Conservation (phyloP, 2,329 filamentous ascomycete species). For the Boeremia lycopersici region DNA sequence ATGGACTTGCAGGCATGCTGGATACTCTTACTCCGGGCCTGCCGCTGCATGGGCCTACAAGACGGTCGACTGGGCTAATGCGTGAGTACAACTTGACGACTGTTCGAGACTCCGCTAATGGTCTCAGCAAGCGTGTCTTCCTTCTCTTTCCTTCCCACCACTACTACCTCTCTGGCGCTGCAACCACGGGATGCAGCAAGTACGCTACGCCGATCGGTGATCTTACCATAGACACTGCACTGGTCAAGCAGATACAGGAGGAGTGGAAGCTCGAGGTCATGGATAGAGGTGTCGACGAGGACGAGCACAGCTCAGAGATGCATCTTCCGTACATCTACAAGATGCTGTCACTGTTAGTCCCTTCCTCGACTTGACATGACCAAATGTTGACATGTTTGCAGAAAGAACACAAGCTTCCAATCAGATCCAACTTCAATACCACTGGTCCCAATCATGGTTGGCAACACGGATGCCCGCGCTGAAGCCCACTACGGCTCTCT, state of each 20-base stretch:
- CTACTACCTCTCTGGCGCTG: constrained; percentile 76
- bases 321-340: constrained; percentile 94
- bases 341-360: constrained; percentile 60
- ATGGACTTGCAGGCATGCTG: constrained; percentile 74
- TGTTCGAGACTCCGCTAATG: neutral
- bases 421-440: constrained; percentile 66
- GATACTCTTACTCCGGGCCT: constrained; percentile 88
- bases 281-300: constrained; percentile 69
- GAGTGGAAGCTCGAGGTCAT: constrained; percentile 56
- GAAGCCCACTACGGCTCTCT: constrained; percentile 73
- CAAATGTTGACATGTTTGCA: constrained; percentile 25
- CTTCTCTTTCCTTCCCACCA: constrained; percentile 93
- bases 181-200: constrained; percentile 72
- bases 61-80: constrained; percentile 77
- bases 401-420: constrained; percentile 35
- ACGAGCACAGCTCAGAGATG: constrained; percentile 95
- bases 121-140: constrained; percentile 78
- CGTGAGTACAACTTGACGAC: constrained; percentile 53
- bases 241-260: constrained; percentile 54
- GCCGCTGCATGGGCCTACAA: constrained; percentile 97
- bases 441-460: constrained; percentile 85
- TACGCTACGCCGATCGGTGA: constrained; percentile 79
- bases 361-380: neutral
- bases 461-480: constrained; percentile 68
- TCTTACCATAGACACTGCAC: constrained; percentile 66